phyloP scores from a whole-genome alignment of 2,329 filamentous ascomycete species.

The Aureobasidium melanogenum region DNA sequence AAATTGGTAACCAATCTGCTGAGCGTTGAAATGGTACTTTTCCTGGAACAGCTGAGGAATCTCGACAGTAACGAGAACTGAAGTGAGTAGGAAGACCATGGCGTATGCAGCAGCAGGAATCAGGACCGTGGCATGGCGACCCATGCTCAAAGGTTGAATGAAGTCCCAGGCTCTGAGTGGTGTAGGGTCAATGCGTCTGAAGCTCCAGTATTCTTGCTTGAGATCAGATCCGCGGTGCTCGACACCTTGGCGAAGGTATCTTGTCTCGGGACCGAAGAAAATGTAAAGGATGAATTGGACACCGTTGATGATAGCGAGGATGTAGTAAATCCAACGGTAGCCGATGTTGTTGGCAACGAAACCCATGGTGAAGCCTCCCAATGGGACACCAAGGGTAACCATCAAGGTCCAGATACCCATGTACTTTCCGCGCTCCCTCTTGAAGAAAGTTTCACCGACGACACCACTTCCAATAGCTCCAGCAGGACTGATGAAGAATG shows the following conservation, averaged over 20 bases:
- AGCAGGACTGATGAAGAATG: constrained; percentile 48
- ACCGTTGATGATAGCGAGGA: constrained; percentile 47
- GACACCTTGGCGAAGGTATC: constrained; percentile 37
- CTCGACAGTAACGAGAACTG: constrained; percentile 46
- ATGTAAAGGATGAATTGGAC: constrained; percentile 47
- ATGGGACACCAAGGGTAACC: constrained; percentile 39
- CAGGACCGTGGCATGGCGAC: constrained; percentile 36
- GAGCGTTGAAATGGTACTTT: constrained; percentile 47
- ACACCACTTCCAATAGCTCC: constrained; percentile 46
- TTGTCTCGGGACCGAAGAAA: constrained; percentile 45
- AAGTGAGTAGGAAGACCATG: constrained; percentile 47
- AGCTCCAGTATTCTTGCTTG: constrained; percentile 31
- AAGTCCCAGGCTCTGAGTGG: constrained; percentile 43
- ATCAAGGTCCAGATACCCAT: constrained; percentile 49
- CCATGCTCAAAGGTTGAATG: constrained; percentile 40
- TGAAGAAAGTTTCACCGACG: constrained; percentile 49
- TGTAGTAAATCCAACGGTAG: constrained; percentile 52
- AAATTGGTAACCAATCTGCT: constrained; percentile 50
- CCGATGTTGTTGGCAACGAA: constrained; percentile 41
- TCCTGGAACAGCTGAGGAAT: constrained; percentile 47
- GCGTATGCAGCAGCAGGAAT: constrained; percentile 44
- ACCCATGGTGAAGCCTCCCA: constrained; percentile 30
- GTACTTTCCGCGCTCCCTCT: constrained; percentile 42
- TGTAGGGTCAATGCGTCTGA: constrained; percentile 42
- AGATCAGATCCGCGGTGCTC: constrained; percentile 28